Evolutionary conservation across 2,329 filamentous ascomycete genomes (phyloP), one percentile per base, ranked within the genome.

Genomic region (Talaromyces funiculosus): DNA sequence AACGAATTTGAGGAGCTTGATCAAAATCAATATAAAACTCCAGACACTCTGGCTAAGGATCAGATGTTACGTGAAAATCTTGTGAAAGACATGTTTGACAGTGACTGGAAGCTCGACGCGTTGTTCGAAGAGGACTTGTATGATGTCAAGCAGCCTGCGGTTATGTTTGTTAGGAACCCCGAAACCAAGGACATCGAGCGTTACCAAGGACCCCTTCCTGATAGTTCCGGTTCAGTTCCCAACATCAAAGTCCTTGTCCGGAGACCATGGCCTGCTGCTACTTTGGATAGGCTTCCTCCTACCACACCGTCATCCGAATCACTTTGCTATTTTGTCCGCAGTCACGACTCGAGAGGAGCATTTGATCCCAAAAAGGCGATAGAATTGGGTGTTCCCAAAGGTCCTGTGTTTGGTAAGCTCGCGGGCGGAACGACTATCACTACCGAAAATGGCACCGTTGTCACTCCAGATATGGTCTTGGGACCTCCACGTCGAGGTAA

Each of bases 391-490:
- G 83, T 97, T 0, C 75, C 77, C 20, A 81, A 78, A 57, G 86
- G 84, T 1, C 71, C 66, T 0, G 77, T 87, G 53, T 95, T 82
- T 72, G 79, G 79, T 37, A 67, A 72, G 12, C 79, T 99, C 45
- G 80, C 87, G 0, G 71, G 69, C 1, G 91, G 92, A 2, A 65
- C 86, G 63, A 86, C 74, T 53, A 86, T 94, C 1, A 75, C 78
- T 57, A 86, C 84, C 24, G 77, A 80, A 14, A 82, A 88, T 67
- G 92, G 90, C 4, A 80, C 79, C 6, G 82, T 82, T 0, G 84
- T 99, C 31, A 94, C 88, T 0, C 88, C 93, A 1, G 89, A 94
- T 0, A 94, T 96, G 87, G 92, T 97, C 1, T 70, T 99, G 56
- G 90, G 83, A 1, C 79, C 86, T 10, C 75, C 81, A 3, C 81